These are phyloP conservation scores for Hansenula anomala DNA, from an alignment of 1,139 yeast genomes.

Conservation along the genomic window DNA sequence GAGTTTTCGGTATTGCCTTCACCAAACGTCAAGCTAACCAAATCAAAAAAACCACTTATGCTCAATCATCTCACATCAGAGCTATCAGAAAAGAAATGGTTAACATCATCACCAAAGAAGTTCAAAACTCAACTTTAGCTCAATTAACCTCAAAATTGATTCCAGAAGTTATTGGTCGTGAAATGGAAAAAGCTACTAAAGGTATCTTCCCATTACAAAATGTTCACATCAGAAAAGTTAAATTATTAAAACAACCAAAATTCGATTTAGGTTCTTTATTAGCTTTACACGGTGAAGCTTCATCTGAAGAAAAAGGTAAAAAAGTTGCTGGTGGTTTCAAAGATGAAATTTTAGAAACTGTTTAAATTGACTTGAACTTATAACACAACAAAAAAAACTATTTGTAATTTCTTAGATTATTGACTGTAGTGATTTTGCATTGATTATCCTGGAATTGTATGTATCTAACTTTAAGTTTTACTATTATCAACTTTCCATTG, in stretches of 20 bases:
- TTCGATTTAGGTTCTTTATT: conserved; percentile 85
- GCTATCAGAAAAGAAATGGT: conserved; percentile 80
- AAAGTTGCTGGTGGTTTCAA: conserved; percentile 84
- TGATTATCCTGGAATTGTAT: no score
- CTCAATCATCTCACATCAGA: conserved; percentile 87
- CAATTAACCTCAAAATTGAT: conserved; percentile 85
- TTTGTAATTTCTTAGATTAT: conserved; percentile 1
- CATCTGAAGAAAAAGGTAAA: conserved; percentile 84
- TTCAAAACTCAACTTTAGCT: conserved; percentile 76
- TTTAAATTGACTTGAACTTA: conserved; percentile 34
- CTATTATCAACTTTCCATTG: no score
- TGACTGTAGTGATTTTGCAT: no score
- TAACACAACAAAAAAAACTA: background rate
- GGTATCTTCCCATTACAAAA: conserved; percentile 86
- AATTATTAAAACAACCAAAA: conserved; percentile 88
- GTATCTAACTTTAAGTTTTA: no score
- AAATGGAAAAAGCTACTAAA: conserved; percentile 82
- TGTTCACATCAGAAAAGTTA: conserved; percentile 89
- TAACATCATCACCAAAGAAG: conserved; percentile 84
- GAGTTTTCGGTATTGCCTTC: conserved; percentile 89
- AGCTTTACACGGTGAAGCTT: conserved; percentile 88
- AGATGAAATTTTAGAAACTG: conserved; percentile 86
- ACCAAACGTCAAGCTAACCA: conserved; percentile 89
- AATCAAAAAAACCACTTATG: conserved; percentile 87
- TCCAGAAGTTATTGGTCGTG: conserved; percentile 90